These are phyloP conservation scores for Ogataea ramenticola DNA, from an alignment of 805 yeast genomes.

Conservation along the genomic window DNA sequence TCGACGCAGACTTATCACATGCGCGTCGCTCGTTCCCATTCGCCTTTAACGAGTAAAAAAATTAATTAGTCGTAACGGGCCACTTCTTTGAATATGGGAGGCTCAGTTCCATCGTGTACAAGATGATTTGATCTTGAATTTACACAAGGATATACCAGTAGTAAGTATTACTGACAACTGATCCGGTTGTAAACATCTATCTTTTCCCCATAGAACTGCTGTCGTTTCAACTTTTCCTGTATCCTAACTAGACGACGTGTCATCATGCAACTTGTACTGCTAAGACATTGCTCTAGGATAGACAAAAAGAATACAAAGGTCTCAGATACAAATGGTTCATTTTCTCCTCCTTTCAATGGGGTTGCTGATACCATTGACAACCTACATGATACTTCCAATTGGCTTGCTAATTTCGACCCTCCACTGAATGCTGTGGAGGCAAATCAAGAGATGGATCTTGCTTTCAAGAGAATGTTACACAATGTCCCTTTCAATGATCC, in stretches of 20 bases:
- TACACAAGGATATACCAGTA: no score
- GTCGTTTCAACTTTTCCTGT: no score
- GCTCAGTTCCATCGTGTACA: no score
- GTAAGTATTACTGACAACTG: no score
- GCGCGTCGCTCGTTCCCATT: neutral
- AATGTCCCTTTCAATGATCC: slow-evolving; percentile 8
- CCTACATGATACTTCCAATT: slow-evolving; percentile 15
- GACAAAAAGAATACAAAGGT: slow-evolving; percentile 13
- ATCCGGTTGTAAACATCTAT: no score
- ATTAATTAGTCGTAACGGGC: no score
- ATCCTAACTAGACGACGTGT: no score
- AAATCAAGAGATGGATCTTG: slow-evolving; percentile 18
- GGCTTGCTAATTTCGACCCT: slow-evolving; percentile 30
- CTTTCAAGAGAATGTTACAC: slow-evolving; percentile 18
- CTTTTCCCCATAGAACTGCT: no score
- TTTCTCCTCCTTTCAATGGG: neutral
- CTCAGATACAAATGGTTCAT: neutral
- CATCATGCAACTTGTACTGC: slow-evolving; percentile 24
- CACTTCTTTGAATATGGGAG: no score
- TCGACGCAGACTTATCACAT: neutral
- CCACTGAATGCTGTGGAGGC: slow-evolving; percentile 22
- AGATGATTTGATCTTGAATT: no score
- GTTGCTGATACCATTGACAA: no score
- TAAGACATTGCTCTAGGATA: slow-evolving; percentile 26
- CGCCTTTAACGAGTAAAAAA: no score